Base-by-base conservation (phyloP, 768 basidiomycete genomes). In the Hericium alpestre region DNA sequence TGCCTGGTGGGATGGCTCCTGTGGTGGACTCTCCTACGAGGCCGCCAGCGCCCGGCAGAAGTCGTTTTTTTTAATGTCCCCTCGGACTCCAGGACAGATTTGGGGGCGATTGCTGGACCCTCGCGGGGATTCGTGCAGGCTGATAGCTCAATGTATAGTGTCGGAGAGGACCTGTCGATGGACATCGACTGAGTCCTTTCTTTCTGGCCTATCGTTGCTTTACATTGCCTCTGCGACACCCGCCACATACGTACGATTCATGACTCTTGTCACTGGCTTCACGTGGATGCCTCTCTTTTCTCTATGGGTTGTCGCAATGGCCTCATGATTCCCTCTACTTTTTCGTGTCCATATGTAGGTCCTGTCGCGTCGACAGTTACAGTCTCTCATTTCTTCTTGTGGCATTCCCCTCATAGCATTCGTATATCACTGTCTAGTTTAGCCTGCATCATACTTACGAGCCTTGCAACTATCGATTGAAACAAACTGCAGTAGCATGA, bases 1-100 rank as follows among this genome's bases (percentile, higher is more conserved):
- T 63, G 62, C 62, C 62, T 1, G 60, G 62, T 8, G 62, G 62
- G 20, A 63, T 63, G 62, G 51, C 56, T 10, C 62, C 62, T 13
- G 55, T 63, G 43, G 39, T 63, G 12, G 62, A 63, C 38, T 39
- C 60, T 27, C 55, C 58, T 0, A 49, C 23, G 38, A 54, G 51
- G 12, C 12, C 39, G 4, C 38, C 41, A 22, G n/a, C 56, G 7
- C 18, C 51, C 2, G 61, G 61, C 4, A 56, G 57, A 16, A 56
- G 55, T 6, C 59, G 57, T 1, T 38, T 61, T 61, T 15, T 48
- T 63, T 32, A 51, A 61, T 9, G 38, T 51, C 55, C 49, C 60
- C 0, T 25, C 54, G 18, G 39, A 53, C 3, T 54, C 37, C 8
- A 41, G 27, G 6, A 16, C 51, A 10, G 72, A 73, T n/a, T 55